Evolutionary conservation across 2,329 filamentous ascomycete species (phyloP), one percentile per base, ranked within the genome.

Genomic region (Hymenoscyphus infarciens): DNA sequence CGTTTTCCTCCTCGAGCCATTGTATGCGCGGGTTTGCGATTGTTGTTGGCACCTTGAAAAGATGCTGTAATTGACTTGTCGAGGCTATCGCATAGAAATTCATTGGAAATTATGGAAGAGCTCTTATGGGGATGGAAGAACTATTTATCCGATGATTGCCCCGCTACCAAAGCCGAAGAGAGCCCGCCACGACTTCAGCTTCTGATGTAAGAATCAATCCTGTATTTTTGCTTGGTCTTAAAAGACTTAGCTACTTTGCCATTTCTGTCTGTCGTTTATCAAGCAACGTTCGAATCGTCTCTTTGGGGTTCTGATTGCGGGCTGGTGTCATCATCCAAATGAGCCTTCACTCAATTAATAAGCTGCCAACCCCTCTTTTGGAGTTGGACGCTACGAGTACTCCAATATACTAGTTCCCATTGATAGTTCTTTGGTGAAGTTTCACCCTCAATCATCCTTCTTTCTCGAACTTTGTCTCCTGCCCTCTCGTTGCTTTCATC

Each of bases 1-100:
- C 65, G 56, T 67, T 72, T 74, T 57, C 67, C 68, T 64, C 71
- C 70, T 31, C 71, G 70, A 61, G 64, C 72, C 72, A 74, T 74
- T 59, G 55, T 39, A 25, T 52, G 19, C 25, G 45, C 45, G 27
- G 53, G 8, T 56, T 56, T 29, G 22, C 25, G 45, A 52, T 22
- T 52, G 19, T 25, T 52, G 22, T 52, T 13, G 19, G 19, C 19
- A 52, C 45, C 45, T 52, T 52, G 42, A 52, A 52, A 52, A 27
- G 35, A 52, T 13, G 45, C 22, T 52, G 45, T 52, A 25, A 13
- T 52, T 11, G 45, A 52, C 11, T 22, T 22, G 45, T 13, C 22
- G 10, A 13, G 19, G 25, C 11, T 22, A 25, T 11, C 45, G 45
- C 19, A 52, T 52, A 52, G 45, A 52, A 52, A n/a, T n/a, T n/a